phyloP scores from a whole-genome alignment of 345 rosid genomes.

The Dimocarpus longan region DNA sequence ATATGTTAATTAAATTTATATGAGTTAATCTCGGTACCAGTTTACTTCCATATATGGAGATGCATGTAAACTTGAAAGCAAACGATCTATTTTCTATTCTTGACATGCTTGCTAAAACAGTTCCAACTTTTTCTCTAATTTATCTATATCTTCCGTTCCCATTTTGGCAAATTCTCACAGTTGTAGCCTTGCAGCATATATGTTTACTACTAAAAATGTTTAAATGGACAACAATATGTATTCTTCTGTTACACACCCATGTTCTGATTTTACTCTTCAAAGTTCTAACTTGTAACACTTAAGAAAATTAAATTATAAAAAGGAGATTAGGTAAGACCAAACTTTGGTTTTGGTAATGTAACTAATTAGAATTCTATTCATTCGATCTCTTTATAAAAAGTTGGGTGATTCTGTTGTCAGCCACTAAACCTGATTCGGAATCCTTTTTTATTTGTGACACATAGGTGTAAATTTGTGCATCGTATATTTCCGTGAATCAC shows the following conservation, averaged over 20 bases:
- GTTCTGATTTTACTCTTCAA: neutral
- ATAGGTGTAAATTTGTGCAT: constrained; percentile 1
- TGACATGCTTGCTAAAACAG: neutral
- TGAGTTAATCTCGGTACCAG: neutral
- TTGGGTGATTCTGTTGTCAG: constrained; percentile 34
- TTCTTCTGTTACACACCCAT: neutral
- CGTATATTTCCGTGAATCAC: constrained; percentile 16
- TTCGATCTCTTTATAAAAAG: constrained; percentile 26
- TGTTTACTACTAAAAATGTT: neutral
- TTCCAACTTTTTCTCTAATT: neutral
- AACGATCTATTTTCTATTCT: neutral
- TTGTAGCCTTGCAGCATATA: neutral
- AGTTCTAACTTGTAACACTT: neutral
- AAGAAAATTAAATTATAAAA: neutral
- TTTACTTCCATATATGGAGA: neutral
- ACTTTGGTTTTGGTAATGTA: constrained; percentile 9
- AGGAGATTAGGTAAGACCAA: constrained; percentile 8
- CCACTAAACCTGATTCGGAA: constrained; percentile 33
- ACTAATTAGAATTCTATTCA: constrained; percentile 21
- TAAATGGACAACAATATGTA: neutral
- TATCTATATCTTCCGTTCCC: neutral
- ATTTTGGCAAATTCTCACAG: neutral
- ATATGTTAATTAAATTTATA: too few relatives aligned
- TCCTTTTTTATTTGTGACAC: constrained; percentile 23
- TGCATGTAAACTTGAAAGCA: neutral